Base-by-base conservation (phyloP, 192 early-diverging fungal genomes). In the Polychytrium aggregatum region DNA sequence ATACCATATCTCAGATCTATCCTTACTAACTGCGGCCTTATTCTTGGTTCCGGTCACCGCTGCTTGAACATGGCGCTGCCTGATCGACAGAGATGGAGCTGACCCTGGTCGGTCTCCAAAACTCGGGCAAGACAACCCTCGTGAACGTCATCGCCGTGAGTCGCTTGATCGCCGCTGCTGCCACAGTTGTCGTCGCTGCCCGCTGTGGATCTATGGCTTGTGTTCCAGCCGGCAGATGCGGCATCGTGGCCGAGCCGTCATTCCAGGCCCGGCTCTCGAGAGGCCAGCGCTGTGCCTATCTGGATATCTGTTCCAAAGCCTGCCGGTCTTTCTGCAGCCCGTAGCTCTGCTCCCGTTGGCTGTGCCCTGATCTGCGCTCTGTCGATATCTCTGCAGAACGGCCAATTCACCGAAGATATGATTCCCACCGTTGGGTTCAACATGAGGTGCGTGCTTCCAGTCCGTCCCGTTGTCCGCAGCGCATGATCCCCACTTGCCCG, bases 401-500 rank as follows among this genome's bases (percentile, higher is more conserved):
- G 62, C 14, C 60, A 56, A 52, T 72, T 91, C 81, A 75, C 49
- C 16, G 76, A 75, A 49, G 72, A 74, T 46, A 72, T 69, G 78
- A 97, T 97, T 40, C 96, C 96, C 2, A 98, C 96, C 5, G 91
- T 98, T 20, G 96, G 96, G 10, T 98, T 97, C 64, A 97, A 97
- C 61, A 98, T 98, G 96, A 78, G 93, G 55, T 97, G 85, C 57
- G 84, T 89, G 31, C 82, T 84, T 9, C 86, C 87, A 71, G 21
- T 17, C 5, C n/a, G n/a, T n/a, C n/a, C n/a, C n/a, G n/a, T n/a
- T n/a, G n/a, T n/a, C n/a, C n/a, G n/a, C n/a, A n/a, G n/a, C n/a
- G n/a, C n/a, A n/a, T n/a, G n/a, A n/a, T n/a, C n/a, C n/a, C n/a
- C n/a, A n/a, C n/a, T n/a, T n/a, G n/a, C n/a, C n/a, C n/a, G n/a